Percentiles rank a stretch among this genome's conserved stretches.
Conservation (phyloP, 148 eudicot genomes). For the Gaultheria prostrata region DNA sequence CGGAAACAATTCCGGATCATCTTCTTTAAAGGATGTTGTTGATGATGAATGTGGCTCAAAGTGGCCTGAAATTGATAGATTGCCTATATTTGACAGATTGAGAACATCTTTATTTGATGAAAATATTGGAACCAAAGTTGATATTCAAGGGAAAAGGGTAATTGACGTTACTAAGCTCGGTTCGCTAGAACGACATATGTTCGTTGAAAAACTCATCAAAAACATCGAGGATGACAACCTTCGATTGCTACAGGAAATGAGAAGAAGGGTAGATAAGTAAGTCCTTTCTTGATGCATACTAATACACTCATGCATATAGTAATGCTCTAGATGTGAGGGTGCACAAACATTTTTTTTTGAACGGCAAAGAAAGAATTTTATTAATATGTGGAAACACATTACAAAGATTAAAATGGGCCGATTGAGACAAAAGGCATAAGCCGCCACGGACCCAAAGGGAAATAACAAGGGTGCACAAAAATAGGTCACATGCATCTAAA, state of each 20-base stretch:
- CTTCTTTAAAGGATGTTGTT: slow-evolving; percentile 26
- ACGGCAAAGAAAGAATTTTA: too few relatives aligned
- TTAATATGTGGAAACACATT: too few relatives aligned
- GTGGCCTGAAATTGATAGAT: slow-evolving; percentile 47
- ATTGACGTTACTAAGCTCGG: background rate
- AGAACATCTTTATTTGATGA: background rate
- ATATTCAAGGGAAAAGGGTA: slow-evolving; percentile 22
- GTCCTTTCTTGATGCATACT: slow-evolving; percentile 5
- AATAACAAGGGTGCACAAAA: background rate
- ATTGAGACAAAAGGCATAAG: too few relatives aligned
- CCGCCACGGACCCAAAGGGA: too few relatives aligned
- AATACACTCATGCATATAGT: background rate
- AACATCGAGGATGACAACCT: background rate
- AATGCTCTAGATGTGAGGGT: background rate
- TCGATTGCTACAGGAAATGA: background rate
- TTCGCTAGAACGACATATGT: slow-evolving; percentile 19
- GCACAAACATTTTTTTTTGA: too few relatives aligned
- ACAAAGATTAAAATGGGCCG: too few relatives aligned
- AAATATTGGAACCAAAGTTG: slow-evolving; percentile 21
- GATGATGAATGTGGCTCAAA: slow-evolving; percentile 41
- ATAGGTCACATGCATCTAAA: too few relatives aligned
- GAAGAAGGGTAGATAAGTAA: slow-evolving; percentile 50
- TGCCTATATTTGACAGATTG: background rate
- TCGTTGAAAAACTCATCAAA: slow-evolving; percentile 46
- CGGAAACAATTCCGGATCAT: slow-evolving; percentile 30